Evolutionary conservation across 148 eudicot genomes (phyloP), one percentile per base, ranked within the genome.

Genomic region (Persicaria maculosa): DNA sequence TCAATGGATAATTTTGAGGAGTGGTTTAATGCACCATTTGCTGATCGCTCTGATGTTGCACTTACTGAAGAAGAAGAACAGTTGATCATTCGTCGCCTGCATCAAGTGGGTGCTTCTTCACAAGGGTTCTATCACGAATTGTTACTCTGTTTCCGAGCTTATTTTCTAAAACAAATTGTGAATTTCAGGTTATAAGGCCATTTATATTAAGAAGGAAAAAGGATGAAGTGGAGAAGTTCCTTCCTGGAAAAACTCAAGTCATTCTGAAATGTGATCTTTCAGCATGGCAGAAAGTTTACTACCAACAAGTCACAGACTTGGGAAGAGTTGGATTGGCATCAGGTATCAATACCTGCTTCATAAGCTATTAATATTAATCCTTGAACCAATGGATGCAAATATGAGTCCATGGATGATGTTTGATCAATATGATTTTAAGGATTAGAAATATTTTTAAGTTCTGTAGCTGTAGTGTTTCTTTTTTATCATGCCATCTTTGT

Each of bases 11-110:
- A 92, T 81, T 95, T 95, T 52, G 99, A 92, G 87, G 99, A 95
- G 81, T 95, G 99, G 99, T 95, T 95, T 77, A 95, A 95, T 85
- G 97, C 97, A 45, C 99, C 97, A 67, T 95, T 95, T 83, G 90
- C 99, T 22, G 99, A 95, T 80, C 85, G 88, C 58, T 85, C 91
- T 82, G 97, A 95, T 79, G 97, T 85, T 77, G 78, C 89, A 72
- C 78, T 95, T 76, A 90, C 97, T 50, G 99, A 95, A 70, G 99
- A 95, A 82, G 99, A 95, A 79, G 91, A 95, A 79, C 83, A 88
- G 50, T 82, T 95, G 86, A 64, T 95, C 88, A 95, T 95, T 81
- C 99, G 94, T 25, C 97, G 99, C 62, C 82, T 95, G 82, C 99
- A 95, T 85, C 97, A 95, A 72, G 99, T 95, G 84, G 22, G 86